phyloP scores from a whole-genome alignment of 202 grass and related monocot species.

The Hordeum pubiflorum region DNA sequence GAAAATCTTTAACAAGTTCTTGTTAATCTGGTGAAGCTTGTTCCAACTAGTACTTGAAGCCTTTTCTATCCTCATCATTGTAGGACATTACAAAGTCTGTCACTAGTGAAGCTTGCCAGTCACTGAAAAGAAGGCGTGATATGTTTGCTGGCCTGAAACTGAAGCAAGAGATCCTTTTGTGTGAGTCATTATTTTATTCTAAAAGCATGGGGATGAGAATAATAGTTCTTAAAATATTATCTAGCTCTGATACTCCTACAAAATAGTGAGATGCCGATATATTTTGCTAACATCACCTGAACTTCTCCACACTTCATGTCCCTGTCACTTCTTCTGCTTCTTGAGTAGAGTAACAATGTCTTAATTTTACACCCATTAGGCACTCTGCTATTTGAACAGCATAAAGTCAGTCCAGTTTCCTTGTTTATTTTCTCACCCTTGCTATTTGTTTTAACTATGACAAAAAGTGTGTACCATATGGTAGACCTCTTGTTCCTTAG shows the following conservation, averaged over 20 bases:
- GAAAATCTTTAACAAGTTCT: neutral
- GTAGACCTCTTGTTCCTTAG: neutral
- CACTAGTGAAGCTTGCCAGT: conserved; percentile 70
- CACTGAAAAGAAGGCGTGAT: conserved; percentile 80
- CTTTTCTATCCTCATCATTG: conserved; percentile 33
- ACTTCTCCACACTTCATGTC: neutral
- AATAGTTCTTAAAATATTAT: conserved; percentile 11
- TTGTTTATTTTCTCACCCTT: neutral
- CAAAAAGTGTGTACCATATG: no score
- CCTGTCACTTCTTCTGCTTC: neutral
- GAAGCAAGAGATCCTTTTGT: conserved; percentile 94
- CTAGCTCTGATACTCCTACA: neutral
- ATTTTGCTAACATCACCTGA: neutral
- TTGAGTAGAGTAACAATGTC: neutral
- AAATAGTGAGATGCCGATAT: conserved; percentile 5
- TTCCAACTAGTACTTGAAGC: conserved; percentile 19
- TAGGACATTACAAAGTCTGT: conserved; percentile 95
- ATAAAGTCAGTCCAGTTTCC: neutral
- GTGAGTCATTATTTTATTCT: conserved; percentile 48
- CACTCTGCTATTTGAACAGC: neutral
- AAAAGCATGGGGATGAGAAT: conserved; percentile 9
- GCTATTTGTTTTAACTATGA: neutral
- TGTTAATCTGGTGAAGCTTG: conserved; percentile 12
- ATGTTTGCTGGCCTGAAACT: conserved; percentile 84
- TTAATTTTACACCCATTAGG: neutral